Conservation (phyloP, 176 grass and related monocot species). For the Aegilops tauschii region DNA sequence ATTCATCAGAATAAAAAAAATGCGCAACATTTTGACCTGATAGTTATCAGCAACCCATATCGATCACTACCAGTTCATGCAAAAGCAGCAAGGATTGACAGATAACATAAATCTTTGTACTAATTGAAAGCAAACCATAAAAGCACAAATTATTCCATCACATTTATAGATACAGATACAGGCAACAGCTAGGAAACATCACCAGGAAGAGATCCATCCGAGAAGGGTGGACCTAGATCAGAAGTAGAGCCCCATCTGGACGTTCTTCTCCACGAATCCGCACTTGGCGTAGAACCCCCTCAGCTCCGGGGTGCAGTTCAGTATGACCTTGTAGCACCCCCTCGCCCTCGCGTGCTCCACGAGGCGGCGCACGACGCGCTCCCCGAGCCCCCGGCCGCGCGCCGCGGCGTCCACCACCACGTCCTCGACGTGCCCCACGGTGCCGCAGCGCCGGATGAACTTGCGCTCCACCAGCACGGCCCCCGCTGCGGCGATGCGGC, state of each 20-base stretch:
- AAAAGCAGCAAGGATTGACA: background rate
- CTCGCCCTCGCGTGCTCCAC: constrained; percentile 57
- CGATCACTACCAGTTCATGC: background rate
- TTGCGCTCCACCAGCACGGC: constrained; percentile 70
- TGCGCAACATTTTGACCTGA: background rate
- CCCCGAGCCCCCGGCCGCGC: constrained; percentile 51
- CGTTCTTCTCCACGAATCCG: constrained; percentile 75
- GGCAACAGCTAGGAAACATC: background rate
- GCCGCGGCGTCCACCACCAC: constrained; percentile 62
- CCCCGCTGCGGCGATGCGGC: constrained; percentile 46
- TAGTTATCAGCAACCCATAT: background rate
- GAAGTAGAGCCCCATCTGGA: constrained; percentile 92
- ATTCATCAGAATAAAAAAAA: background rate
- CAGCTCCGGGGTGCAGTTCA: constrained; percentile 66
- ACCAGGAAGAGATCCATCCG: constrained; percentile 13
- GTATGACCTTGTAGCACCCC: constrained; percentile 87
- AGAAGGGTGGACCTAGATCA: constrained; percentile 49
- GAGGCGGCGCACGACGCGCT: constrained; percentile 57
- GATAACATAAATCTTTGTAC: background rate
- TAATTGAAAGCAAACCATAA: background rate
- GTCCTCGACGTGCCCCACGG: constrained; percentile 80
- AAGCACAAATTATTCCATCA: background rate
- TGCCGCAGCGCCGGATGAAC: constrained; percentile 63
- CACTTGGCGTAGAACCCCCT: constrained; percentile 73
- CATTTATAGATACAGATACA: background rate